phyloP scores from a whole-genome alignment of 2,329 filamentous ascomycete genomes.

The Monosporascus sp. region DNA sequence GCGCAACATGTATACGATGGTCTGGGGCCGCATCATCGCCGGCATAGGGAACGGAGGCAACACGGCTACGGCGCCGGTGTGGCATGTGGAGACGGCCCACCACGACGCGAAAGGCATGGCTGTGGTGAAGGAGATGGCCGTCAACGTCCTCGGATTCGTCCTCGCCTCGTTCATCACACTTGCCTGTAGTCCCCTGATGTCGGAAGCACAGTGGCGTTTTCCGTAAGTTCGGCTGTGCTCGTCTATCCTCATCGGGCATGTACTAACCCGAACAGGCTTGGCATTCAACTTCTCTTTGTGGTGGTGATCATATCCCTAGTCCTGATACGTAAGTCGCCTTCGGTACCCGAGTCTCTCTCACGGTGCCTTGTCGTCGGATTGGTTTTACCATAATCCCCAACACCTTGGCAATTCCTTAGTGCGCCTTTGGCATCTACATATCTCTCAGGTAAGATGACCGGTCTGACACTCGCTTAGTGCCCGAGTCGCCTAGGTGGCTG shows the following conservation, averaged over 20 bases:
- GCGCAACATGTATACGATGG: conserved; percentile 36
- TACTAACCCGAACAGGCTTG: neutral
- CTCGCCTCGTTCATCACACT: conserved; percentile 1
- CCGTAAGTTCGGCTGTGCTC: neutral
- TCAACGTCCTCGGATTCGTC: conserved; percentile 3
- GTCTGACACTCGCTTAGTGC: neutral
- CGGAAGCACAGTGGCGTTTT: conserved; percentile 2
- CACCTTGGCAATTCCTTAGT: too few species aligned
- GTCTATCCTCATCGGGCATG: neutral
- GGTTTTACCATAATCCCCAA: too few species aligned
- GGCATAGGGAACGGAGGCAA: conserved; percentile 42
- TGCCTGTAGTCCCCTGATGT: conserved; percentile 1
- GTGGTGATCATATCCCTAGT: neutral
- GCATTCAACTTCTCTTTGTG: neutral
- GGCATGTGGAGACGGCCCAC: conserved; percentile 2
- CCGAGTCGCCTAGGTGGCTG: neutral
- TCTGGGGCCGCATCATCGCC: conserved; percentile 40
- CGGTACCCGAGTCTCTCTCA: neutral
- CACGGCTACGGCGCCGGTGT: conserved; percentile 19
- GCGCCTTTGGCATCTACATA: too few species aligned
- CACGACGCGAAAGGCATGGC: conserved; percentile 2
- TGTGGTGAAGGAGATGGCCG: conserved; percentile 3
- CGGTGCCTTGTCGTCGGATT: neutral
- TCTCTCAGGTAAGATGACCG: neutral
- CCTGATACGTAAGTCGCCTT: neutral